These are phyloP conservation scores for Syzygium oleosum DNA, from an alignment of 345 rosid species.

Conservation along the genomic window DNA sequence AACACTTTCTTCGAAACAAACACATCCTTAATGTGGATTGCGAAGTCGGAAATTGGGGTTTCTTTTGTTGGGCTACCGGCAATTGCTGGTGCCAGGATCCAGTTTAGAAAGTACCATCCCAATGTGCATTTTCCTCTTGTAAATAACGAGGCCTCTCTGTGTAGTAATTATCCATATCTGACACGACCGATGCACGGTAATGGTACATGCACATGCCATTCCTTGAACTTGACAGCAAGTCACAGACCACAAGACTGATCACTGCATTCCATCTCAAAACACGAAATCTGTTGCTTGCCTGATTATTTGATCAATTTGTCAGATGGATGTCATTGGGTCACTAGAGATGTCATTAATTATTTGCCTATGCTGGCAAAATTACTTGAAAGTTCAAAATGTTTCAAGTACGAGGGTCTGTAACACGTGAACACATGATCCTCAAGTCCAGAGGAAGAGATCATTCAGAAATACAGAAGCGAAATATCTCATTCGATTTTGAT, in stretches of 20 bases:
- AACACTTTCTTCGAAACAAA: no score
- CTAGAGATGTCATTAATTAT: not conserved
- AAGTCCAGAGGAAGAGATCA: not conserved
- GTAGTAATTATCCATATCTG: not conserved
- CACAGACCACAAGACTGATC: not conserved
- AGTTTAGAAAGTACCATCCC: not conserved
- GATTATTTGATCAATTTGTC: not conserved
- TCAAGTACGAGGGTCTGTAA: not conserved
- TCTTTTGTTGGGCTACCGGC: no score
- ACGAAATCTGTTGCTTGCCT: not conserved
- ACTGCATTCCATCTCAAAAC: not conserved
- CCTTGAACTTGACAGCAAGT: not conserved
- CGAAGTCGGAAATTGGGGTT: not conserved
- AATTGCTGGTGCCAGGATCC: not conserved
- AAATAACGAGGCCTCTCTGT: not conserved
- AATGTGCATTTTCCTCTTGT: not conserved
- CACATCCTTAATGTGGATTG: no score
- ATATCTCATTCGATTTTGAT: not conserved
- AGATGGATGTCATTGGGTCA: not conserved
- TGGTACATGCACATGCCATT: not conserved
- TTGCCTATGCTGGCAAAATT: not conserved
- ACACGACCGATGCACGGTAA: not conserved
- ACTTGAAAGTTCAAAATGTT: not conserved
- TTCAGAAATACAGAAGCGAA: not conserved
- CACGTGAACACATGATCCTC: not conserved